Conservation (phyloP, 352 stramenopile genomes). For the Pythium volutum region DNA sequence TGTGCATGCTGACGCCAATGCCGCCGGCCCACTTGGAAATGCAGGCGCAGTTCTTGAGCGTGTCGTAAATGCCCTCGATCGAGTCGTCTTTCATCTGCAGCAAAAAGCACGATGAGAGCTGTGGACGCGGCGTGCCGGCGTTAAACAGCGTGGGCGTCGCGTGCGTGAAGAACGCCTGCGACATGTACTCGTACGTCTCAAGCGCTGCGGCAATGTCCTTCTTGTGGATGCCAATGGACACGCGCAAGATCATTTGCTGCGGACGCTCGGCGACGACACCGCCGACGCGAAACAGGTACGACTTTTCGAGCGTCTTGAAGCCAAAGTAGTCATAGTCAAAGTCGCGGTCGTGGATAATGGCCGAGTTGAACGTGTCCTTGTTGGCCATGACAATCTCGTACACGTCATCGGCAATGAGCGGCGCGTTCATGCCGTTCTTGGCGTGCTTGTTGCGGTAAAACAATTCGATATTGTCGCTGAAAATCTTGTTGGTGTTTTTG, state of each 20-base stretch:
- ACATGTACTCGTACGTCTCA: constrained; percentile 99
- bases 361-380: constrained; percentile 95
- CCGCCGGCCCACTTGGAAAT: constrained; percentile 99
- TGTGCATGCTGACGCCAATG: constrained; percentile 98
- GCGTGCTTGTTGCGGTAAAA: constrained; percentile 96
- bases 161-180: constrained; percentile 96
- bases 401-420: constrained; percentile 94
- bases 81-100: constrained; percentile 98
- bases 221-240: constrained; percentile 98
- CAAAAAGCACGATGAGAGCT: constrained; percentile 98
- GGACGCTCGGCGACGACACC: constrained; percentile 97
- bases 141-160: constrained; percentile 99
- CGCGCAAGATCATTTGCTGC: constrained; percentile 99
- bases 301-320: constrained; percentile 98
- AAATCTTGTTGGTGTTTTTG: constrained; percentile 98
- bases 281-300: constrained; percentile 96
- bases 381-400: constrained; percentile 95
- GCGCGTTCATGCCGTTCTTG: constrained; percentile 91
- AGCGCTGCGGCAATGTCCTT: constrained; percentile 91
- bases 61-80: constrained; percentile 99
- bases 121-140: constrained; percentile 96
- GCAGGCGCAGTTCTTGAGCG: constrained; percentile 97
- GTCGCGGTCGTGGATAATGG: constrained; percentile 97
- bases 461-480: constrained; percentile 91
- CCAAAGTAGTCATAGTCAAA: constrained; percentile 99